Conservation (phyloP, 2,329 filamentous ascomycete genomes). For the Penicillium paneum region DNA sequence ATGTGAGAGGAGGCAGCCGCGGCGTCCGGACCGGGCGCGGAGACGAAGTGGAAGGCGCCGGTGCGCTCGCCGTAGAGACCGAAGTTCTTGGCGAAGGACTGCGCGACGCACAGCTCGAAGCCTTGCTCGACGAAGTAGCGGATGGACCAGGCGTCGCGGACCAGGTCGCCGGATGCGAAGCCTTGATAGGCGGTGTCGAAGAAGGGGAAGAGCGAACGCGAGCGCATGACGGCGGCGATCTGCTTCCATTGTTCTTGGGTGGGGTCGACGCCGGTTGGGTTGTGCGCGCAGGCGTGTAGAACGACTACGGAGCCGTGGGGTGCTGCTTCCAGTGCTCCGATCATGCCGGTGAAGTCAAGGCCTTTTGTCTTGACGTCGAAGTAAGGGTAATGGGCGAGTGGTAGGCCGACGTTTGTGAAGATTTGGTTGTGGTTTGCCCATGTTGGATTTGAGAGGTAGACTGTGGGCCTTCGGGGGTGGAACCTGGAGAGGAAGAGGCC, state of each 20-base stretch:
- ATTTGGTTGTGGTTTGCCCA: conserved; percentile 99
- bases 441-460: conserved; percentile 92
- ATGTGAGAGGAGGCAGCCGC: conserved; percentile 61
- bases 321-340: conserved; percentile 65
- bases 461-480: conserved; percentile 66
- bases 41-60: conserved; percentile 92
- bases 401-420: conserved; percentile 82
- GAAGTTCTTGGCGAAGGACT: conserved; percentile 64
- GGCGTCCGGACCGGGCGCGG: conserved; percentile 67
- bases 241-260: conserved; percentile 92
- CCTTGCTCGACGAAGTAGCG: conserved; percentile 92
- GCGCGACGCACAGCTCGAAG: conserved; percentile 63
- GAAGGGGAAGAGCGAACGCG: conserved; percentile 89
- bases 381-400: conserved; percentile 84
- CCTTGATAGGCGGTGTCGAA: conserved; percentile 98
- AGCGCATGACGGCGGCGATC: conserved; percentile 71
- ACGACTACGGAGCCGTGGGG: conserved; percentile 80
- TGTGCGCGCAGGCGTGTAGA: conserved; percentile 94
- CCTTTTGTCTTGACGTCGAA: conserved; percentile 85
- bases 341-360: conserved; percentile 89
- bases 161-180: conserved; percentile 87
- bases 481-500: conserved; percentile 92
- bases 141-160: conserved; percentile 83
- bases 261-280: conserved; percentile 95
- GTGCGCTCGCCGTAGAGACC: conserved; percentile 95